Base-by-base conservation (phyloP, 2,329 filamentous ascomycete genomes). In the Scolecobasidium constrictum region DNA sequence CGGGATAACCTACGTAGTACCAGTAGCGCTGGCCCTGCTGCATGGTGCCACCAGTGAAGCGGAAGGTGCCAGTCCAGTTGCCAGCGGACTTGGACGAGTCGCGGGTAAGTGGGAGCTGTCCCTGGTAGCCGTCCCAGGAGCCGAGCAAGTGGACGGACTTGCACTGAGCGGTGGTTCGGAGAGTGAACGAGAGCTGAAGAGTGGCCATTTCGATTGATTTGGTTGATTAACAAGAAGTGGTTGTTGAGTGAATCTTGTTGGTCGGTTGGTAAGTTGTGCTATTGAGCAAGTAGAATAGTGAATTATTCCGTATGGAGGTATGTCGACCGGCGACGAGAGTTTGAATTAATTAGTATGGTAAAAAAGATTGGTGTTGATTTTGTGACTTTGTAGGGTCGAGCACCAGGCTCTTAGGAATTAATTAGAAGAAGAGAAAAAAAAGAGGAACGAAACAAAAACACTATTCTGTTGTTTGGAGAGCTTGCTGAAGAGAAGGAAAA, bases 121-220 rank as follows among this genome's bases (percentile, higher is more conserved):
- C 86, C 54, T 77, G 73, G 77, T 98, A 98, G 74, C 85, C 85
- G 73, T 98, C 92, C 90, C 90, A 98, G 53, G 90, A 96, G 59
- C 90, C 90, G 68, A 96, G 83, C 54, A 98, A 76, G 64, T 96
- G 90, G 62, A 94, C 90, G 59, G 88, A 90, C 79, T 95, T 94
- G 76, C 93, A 86, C 69, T 87, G 86, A 62, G 86, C 80, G 61
- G 88, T 94, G 64, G 93, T 93, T 72, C 88, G 86, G 65, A 96
- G 85, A 65, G 83, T 82, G 72, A 96, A 96, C 62, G 87, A 90
- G 55, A 94, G 81, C 71, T 95, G 90, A 68, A 92, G 80, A 63
- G 86, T 73, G 67, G 88, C 81, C 86, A 94, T 94, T 71, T 62
- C 80, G 23, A 35, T 23, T 19, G 64, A 59, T 55, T 38, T 36